Base-by-base conservation (phyloP, 2,329 filamentous ascomycete genomes). In the Pseudomassariella vexata region DNA sequence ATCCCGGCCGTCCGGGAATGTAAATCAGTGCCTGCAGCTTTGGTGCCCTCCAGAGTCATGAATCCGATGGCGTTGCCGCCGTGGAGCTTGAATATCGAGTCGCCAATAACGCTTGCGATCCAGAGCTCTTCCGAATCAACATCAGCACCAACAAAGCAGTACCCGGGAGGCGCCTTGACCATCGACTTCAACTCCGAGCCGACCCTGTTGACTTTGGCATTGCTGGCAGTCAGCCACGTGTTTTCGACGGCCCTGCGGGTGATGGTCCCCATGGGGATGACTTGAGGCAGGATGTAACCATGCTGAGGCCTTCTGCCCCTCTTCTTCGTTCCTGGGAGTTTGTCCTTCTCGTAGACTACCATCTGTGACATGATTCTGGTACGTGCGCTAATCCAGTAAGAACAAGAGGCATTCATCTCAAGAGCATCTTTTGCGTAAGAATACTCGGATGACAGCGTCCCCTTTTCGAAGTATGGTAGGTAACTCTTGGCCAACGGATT, bases 191-290 rank as follows among this genome's bases (percentile, higher is more conserved):
- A 69, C 55, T 98, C 92, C 0, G 92, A 98, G 1, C 92, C 92
- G 4, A 98, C 90, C 5, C 94, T 81, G 46, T 96, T 96, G 53
- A 79, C 79, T 63, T 98, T 98, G 2, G 94, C 94, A 50, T 98
- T 98, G 48, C 88, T 94, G 2, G 92, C 94, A 4, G 92, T 98
- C 28, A 98, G 73, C 92, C 94, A 98, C 0, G 92, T 98, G 43
- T 95, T 96, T 50, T 98, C 92, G 6, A 98, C 92, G 0, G 90
- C 86, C 51, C 92, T 76, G 31, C 92, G 76, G 3, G 92, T 98
- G 41, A 98, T 86, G 6, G 94, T 98, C 11, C 92, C 92, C 92
- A 98, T 98, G 0, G 92, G 92, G 34, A 98, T 95, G 38, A 98
- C 70, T 50, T 98, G 92, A 1, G 92, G 92, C 14, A 98, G 60